These are phyloP conservation scores for Pseudotsuga menziesii DNA, from an alignment of 75 land plant species.

Conservation along the genomic window DNA sequence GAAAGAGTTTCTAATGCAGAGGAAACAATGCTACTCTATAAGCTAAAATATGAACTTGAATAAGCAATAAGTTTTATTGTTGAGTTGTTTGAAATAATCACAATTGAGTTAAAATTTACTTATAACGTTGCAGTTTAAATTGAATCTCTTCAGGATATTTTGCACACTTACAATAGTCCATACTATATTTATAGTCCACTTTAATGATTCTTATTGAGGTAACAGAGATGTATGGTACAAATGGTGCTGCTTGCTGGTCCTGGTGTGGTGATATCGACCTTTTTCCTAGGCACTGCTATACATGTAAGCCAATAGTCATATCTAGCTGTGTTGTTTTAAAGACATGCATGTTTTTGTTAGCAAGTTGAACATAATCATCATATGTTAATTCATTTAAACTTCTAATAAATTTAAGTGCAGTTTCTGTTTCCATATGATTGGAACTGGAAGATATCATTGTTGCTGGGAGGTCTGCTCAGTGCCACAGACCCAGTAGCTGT, in stretches of 20 bases:
- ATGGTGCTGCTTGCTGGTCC: conserved; percentile 96
- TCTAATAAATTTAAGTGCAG: conserved; percentile 24
- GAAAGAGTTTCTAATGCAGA: too few relatives aligned
- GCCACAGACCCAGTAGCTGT: conserved; percentile 99
- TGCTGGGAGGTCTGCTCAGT: conserved; percentile 95
- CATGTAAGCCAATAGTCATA: conserved; percentile 35
- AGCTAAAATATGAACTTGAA: too few relatives aligned
- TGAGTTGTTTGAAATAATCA: too few relatives aligned
- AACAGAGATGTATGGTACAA: conserved; percentile 79
- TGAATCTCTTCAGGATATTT: too few relatives aligned
- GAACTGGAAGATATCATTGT: conserved; percentile 87
- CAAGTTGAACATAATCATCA: not conserved
- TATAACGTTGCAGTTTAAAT: too few relatives aligned
- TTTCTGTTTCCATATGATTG: conserved; percentile 75
- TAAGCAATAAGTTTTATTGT: too few relatives aligned
- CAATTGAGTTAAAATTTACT: too few relatives aligned
- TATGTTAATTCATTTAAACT: not conserved
- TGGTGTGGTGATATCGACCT: conserved; percentile 92
- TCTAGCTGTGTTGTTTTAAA: not conserved
- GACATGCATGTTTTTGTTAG: not conserved
- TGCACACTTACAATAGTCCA: too few relatives aligned
- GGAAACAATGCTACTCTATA: too few relatives aligned
- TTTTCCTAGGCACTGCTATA: conserved; percentile 59
- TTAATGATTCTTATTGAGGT: too few relatives aligned
- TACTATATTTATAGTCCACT: too few relatives aligned